These are phyloP conservation scores for Crucibulum laeve DNA, from an alignment of 768 basidiomycete species.

Conservation along the genomic window DNA sequence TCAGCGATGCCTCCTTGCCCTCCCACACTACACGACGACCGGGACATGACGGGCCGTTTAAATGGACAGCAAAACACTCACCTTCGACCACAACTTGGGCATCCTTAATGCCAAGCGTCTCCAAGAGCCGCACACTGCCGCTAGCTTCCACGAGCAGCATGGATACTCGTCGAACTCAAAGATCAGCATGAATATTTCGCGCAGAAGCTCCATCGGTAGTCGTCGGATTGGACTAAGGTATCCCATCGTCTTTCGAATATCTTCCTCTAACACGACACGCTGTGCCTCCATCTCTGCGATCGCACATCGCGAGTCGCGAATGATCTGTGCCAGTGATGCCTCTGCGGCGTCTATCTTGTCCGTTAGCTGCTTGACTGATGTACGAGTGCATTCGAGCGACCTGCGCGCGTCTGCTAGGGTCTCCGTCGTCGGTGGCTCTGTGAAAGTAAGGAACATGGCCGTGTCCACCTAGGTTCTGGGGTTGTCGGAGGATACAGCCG, in stretches of 20 bases:
- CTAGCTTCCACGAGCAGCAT: conserved; percentile 73
- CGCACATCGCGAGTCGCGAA: conserved; percentile 46
- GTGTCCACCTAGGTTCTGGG: not conserved
- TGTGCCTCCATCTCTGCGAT: conserved; percentile 55
- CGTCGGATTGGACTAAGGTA: conserved; percentile 72
- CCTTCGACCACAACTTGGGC: conserved; percentile 76
- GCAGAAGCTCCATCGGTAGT: conserved; percentile 68
- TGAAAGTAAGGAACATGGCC: conserved; percentile 19
- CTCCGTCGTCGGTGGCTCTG: conserved; percentile 57
- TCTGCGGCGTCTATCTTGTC: conserved; percentile 51
- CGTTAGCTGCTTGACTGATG: conserved; percentile 30
- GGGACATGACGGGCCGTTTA: too few relatives aligned
- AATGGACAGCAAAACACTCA: too few relatives aligned
- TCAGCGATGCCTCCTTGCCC: too few relatives aligned
- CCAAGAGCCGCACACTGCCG: conserved; percentile 67
- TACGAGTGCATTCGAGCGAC: conserved; percentile 31
- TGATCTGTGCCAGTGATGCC: conserved; percentile 50
- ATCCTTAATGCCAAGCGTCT: conserved; percentile 59
- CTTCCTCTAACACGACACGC: conserved; percentile 41
- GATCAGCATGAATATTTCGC: conserved; percentile 68
- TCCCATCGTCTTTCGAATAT: conserved; percentile 45
- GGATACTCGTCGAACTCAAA: conserved; percentile 66
- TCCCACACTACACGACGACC: too few relatives aligned
- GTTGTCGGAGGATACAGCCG: not conserved
- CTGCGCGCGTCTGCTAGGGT: conserved; percentile 49